Evolutionary conservation across 192 early-diverging fungal species (phyloP).

Genomic region (Backusella liffmaniae): DNA sequence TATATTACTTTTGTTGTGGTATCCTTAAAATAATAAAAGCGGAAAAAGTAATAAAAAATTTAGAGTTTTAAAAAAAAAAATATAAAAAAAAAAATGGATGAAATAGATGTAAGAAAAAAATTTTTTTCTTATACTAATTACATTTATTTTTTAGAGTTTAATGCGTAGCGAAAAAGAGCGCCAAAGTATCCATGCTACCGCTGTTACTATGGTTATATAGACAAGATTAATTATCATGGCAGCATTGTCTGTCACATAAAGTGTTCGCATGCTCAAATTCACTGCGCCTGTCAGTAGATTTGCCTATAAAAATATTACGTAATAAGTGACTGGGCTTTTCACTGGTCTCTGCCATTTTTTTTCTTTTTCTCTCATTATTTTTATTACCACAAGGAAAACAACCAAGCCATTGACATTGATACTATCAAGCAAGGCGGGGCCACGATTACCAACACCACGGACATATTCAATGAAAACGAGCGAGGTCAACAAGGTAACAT

Average conservation of each 20-base stretch:
- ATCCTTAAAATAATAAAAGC: neutral
- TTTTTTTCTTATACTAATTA: neutral
- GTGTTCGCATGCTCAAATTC: conserved; percentile 80
- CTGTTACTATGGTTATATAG: conserved; percentile 49
- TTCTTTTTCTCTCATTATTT: neutral
- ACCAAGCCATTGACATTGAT: conserved; percentile 83
- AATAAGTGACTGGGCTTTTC: neutral
- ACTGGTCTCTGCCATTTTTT: neutral
- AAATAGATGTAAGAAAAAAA: conserved; percentile 1
- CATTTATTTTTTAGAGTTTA: conserved; percentile 19
- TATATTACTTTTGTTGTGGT: conserved; percentile 6
- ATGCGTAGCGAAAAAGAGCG: conserved; percentile 13
- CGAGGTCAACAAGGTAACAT: conserved; percentile 58
- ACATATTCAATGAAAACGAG: conserved; percentile 49
- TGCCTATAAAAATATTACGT: conserved; percentile 49
- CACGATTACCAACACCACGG: conserved; percentile 40
- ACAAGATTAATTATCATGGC: conserved; percentile 46
- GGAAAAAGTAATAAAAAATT: neutral
- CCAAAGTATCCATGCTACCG: conserved; percentile 25
- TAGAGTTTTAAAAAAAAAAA: conserved; percentile 10
- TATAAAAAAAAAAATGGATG: neutral
- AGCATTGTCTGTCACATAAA: conserved; percentile 48
- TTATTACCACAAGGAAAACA: conserved; percentile 72
- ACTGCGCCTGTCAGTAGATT: conserved; percentile 87
- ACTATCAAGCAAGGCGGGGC: conserved; percentile 61